Evolutionary conservation across 768 basidiomycete genomes (phyloP), one percentile per base, ranked within the genome.

Genomic region (Chlorophyllum brunneum): DNA sequence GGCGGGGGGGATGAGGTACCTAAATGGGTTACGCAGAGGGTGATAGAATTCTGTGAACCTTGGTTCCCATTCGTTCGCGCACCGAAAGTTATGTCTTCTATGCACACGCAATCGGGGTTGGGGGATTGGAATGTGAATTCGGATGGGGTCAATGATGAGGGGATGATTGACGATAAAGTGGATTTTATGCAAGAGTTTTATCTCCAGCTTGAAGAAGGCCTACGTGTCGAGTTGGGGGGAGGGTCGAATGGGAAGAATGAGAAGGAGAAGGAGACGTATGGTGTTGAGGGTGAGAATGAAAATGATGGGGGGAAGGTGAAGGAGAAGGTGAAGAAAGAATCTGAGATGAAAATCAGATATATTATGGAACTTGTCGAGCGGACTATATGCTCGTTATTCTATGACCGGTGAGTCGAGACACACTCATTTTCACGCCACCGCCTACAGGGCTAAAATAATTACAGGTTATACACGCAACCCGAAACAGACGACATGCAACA

Each of bases 371-470:
- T 70, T 5, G 80, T 95, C 5, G 95, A 98, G 65, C 72, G 77
- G 5, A 70, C 83, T 2, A 63, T 97, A 10, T 88, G 85, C 46
- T 73, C 74, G 2, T 59, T 88, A 9, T 87, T 95, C 58, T 98
- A 97, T 64, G 95, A 98, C 65, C 74, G 86, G 93, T 86, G 22
- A 20, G 40, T 47, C n/a, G n/a, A n/a, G n/a, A n/a, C n/a, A n/a
- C n/a, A n/a, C 5, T 15, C 23, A 22, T n/a, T n/a, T n/a, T n/a
- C n/a, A n/a, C n/a, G n/a, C n/a, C n/a, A n/a, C n/a, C n/a, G n/a
- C n/a, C n/a, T n/a, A n/a, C n/a, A n/a, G n/a, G n/a, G n/a, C n/a
- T n/a, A 23, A 26, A 9, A 24, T 10, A 3, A 8, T 11, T 15
- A 42, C 8, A 95, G 92, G 51, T 60, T 97, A 3, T 97, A 93